These are phyloP conservation scores for Populus euphratica DNA, from an alignment of 345 rosid genomes.

Conservation along the genomic window DNA sequence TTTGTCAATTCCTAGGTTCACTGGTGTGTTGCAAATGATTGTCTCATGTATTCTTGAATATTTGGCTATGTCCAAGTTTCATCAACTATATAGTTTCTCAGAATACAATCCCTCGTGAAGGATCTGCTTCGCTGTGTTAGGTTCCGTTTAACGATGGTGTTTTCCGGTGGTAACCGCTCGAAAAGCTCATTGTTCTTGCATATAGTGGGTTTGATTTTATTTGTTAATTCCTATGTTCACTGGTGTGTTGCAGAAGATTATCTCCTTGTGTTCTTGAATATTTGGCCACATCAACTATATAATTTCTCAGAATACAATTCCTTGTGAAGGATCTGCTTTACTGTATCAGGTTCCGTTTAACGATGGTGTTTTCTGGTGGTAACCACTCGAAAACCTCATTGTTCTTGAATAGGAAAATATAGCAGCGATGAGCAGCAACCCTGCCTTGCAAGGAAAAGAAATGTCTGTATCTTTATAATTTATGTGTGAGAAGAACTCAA, in stretches of 20 bases:
- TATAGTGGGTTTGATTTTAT: not conserved
- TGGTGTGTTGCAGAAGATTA: not conserved
- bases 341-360: constrained; percentile 68
- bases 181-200: constrained; percentile 85
- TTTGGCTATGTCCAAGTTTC: not conserved
- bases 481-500: not conserved
- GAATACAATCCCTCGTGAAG: not conserved
- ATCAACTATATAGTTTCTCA: not conserved
- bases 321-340: constrained; percentile 3
- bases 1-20: not conserved
- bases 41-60: not conserved
- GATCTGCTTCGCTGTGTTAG: constrained; percentile 30
- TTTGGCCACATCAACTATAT: not conserved
- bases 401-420: constrained; percentile 93
- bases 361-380: constrained; percentile 90
- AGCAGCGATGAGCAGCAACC: constrained; percentile 89
- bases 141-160: constrained; percentile 82
- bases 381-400: constrained; percentile 86
- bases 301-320: constrained; percentile 3
- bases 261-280: not conserved
- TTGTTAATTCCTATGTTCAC: not conserved
- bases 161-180: constrained; percentile 95
- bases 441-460: constrained; percentile 55
- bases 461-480: constrained; percentile 36
- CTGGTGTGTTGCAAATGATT: not conserved